A percentile compares a stretch with the other conserved stretches of the same genome.
Conservation (phyloP, 495 filamentous ascomycete species). For the Xylaria acuta region DNA sequence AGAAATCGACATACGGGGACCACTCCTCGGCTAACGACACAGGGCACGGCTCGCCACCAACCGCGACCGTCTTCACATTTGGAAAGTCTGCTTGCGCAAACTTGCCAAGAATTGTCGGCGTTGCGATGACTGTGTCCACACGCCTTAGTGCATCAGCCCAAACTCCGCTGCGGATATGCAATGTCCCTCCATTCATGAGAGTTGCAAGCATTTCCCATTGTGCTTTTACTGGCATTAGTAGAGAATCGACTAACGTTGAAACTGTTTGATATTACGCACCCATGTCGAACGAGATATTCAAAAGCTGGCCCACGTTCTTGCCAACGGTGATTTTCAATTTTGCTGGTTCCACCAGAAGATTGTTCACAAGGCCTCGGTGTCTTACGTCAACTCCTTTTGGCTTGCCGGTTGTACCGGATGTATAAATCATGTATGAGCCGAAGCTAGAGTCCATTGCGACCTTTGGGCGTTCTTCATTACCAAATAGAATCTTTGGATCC, state of each 20-base stretch:
- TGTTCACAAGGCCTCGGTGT: slow-evolving; percentile 44
- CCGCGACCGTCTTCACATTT: slow-evolving; percentile 43
- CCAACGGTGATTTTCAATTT: slow-evolving; percentile 44
- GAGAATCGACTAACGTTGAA: neutral
- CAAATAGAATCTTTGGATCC: neutral
- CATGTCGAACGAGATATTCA: slow-evolving; percentile 51
- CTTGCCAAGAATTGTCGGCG: slow-evolving; percentile 43
- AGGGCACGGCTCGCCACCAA: slow-evolving; percentile 44
- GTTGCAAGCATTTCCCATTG: slow-evolving; percentile 49
- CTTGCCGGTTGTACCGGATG: slow-evolving; percentile 49
- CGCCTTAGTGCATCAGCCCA: slow-evolving; percentile 34
- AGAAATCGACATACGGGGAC: slow-evolving; percentile 39
- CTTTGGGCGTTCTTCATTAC: slow-evolving; percentile 29
- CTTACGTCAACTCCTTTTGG: slow-evolving; percentile 50
- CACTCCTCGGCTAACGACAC: slow-evolving; percentile 43
- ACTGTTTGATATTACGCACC: slow-evolving; percentile 34
- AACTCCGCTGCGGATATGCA: slow-evolving; percentile 40
- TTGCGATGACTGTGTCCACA: slow-evolving; percentile 47
- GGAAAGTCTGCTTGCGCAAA: slow-evolving; percentile 40
- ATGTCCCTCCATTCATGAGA: slow-evolving; percentile 48
- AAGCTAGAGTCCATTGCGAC: slow-evolving; percentile 36
- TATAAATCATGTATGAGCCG: slow-evolving; percentile 52
- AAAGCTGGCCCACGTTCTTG: slow-evolving; percentile 45
- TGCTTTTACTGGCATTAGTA: slow-evolving; percentile 32
- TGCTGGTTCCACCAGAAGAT: slow-evolving; percentile 39